phyloP scores from a whole-genome alignment of 176 grass and related monocot genomes.

The Alloteropsis semialata region DNA sequence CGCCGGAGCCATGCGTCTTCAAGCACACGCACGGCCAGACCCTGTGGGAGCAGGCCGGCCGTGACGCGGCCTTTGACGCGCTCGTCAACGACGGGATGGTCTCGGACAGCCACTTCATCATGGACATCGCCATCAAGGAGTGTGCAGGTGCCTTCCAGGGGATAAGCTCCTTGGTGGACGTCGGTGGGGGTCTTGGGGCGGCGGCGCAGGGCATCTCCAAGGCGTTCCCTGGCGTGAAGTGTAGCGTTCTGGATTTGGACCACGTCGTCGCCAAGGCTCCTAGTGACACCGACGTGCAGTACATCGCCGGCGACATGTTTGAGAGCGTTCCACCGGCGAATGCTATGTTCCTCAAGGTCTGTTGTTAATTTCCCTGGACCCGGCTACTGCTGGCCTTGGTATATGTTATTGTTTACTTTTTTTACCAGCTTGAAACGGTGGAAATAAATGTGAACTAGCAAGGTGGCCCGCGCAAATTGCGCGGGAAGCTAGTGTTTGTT shows the following conservation, averaged over 20 bases:
- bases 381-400: too few species aligned
- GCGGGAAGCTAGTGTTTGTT: too few species aligned
- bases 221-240: constrained; percentile 41
- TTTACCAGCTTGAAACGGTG: too few species aligned
- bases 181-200: constrained; percentile 34
- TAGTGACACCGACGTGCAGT: too few species aligned
- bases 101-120: constrained; percentile 15
- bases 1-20: neutral
- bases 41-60: neutral
- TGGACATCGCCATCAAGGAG: constrained; percentile 2
- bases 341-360: constrained; percentile 59
- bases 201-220: constrained; percentile 23
- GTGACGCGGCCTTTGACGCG: neutral
- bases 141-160: constrained; percentile 15
- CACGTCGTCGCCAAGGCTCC: too few species aligned
- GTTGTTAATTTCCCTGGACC: too few species aligned
- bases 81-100: constrained; percentile 41
- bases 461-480: too few species aligned
- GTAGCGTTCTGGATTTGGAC: too few species aligned
- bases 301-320: constrained; percentile 53
- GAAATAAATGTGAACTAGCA: too few species aligned
- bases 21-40: neutral
- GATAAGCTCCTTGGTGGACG: constrained; percentile 45
- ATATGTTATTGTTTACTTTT: neutral
- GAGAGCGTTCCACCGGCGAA: constrained; percentile 38